Conservation (phyloP, 2,329 filamentous ascomycete species). For the Rhexocercosporidium sp. region DNA sequence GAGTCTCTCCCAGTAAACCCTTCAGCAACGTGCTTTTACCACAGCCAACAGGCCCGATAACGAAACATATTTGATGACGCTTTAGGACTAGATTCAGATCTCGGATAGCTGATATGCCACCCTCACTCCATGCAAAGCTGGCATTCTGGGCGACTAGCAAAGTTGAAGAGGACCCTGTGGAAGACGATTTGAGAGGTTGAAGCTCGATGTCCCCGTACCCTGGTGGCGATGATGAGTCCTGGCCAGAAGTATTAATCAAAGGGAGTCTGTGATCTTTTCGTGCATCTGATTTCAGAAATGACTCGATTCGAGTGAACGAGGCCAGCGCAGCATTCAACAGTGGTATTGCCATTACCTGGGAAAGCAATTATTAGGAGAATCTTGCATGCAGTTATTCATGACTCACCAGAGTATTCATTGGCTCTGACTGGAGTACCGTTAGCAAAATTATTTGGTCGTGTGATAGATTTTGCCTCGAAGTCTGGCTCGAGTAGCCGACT, state of each 20-base stretch:
- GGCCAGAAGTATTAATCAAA: neutral
- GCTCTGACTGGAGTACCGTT: conserved; percentile 32
- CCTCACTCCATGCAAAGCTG: conserved; percentile 33
- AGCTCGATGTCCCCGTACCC: conserved; percentile 21
- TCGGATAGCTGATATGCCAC: conserved; percentile 21
- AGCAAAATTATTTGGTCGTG: neutral
- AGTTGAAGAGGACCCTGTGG: neutral
- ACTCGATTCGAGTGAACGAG: conserved; percentile 49
- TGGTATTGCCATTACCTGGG: conserved; percentile 38
- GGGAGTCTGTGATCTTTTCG: conserved; percentile 33
- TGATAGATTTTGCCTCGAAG: no score
- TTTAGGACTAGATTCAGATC: conserved; percentile 30
- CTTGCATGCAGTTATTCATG: no score
- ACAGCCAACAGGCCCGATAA: conserved; percentile 42
- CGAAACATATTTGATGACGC: conserved; percentile 32
- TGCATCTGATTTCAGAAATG: conserved; percentile 40
- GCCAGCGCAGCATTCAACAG: conserved; percentile 46
- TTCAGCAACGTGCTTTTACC: conserved; percentile 42
- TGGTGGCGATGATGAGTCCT: neutral
- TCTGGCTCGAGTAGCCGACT: no score
- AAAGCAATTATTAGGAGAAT: no score
- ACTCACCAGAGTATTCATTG: conserved; percentile 49
- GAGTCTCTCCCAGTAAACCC: conserved; percentile 40
- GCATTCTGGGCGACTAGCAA: conserved; percentile 35
- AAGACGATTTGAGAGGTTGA: neutral